These are phyloP conservation scores for Fusarium sarcochroum DNA, from an alignment of 2,329 filamentous ascomycete species.

Conservation along the genomic window DNA sequence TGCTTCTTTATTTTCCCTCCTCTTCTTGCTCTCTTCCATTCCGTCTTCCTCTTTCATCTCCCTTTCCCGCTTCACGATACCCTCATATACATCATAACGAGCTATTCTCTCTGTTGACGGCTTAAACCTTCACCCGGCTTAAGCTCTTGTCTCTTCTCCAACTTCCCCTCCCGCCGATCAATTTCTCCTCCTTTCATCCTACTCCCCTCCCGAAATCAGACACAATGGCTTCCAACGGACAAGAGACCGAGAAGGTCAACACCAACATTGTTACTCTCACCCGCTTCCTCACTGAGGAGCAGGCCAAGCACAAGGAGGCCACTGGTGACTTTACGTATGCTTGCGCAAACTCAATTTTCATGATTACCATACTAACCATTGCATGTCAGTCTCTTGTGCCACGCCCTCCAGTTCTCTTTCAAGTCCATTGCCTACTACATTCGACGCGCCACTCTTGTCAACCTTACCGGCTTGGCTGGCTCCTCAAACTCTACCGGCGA, in stretches of 20 bases:
- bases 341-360: conserved; percentile 14
- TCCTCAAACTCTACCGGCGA: conserved; percentile 96
- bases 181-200: conserved; percentile 29
- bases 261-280: conserved; percentile 97
- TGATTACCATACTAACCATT: conserved; percentile 29
- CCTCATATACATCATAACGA: conserved; percentile 37
- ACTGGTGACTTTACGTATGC: conserved; percentile 97
- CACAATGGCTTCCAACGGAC: conserved; percentile 57
- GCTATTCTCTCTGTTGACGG: conserved; percentile 16
- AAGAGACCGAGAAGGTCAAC: conserved; percentile 85
- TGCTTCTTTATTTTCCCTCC: conserved; percentile 29
- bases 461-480: conserved; percentile 93
- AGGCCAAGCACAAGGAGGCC: conserved; percentile 91
- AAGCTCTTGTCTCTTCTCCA: conserved; percentile 29
- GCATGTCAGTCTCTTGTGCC: conserved; percentile 83
- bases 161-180: conserved; percentile 32
- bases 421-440: conserved; percentile 99
- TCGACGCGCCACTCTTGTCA: conserved; percentile 93
- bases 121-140: conserved; percentile 37
- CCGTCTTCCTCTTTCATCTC: conserved; percentile 25
- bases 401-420: conserved; percentile 99
- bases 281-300: conserved; percentile 95
- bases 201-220: conserved; percentile 32
- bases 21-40: conserved; percentile 19
- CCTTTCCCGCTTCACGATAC: conserved; percentile 33